Conservation (phyloP, 192 early-diverging fungal species). For the Chytriomyces confervae region DNA sequence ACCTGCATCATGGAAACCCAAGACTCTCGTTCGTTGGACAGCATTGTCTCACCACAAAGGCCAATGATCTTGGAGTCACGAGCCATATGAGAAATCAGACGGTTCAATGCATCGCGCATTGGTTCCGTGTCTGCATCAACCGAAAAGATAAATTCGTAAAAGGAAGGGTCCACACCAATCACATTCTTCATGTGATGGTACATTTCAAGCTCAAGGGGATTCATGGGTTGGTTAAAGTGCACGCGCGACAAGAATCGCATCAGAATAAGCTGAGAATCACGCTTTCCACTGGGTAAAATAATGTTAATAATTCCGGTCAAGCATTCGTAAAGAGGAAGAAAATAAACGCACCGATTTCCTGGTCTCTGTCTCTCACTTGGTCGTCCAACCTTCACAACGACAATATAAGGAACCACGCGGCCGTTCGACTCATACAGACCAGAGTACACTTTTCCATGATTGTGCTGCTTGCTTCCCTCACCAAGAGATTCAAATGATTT, state of each 20-base stretch:
- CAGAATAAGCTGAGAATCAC: constrained; percentile 97
- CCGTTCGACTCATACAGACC: constrained; percentile 93
- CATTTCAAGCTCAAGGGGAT: constrained; percentile 94
- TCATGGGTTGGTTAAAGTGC: constrained; percentile 92
- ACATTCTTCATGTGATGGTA: constrained; percentile 99
- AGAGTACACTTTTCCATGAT: constrained; percentile 96
- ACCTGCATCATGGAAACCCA: constrained; percentile 99
- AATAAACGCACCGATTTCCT: constrained; percentile 81
- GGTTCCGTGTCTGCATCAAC: constrained; percentile 97
- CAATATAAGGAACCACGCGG: constrained; percentile 93
- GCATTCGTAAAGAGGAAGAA: neutral
- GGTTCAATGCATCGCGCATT: constrained; percentile 81
- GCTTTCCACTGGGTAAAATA: constrained; percentile 73
- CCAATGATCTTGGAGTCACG: constrained; percentile 93
- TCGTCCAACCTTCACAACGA: constrained; percentile 94
- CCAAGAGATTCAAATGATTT: constrained; percentile 78
- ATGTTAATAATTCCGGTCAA: neutral
- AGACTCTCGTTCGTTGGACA: constrained; percentile 90
- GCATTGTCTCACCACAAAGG: constrained; percentile 92
- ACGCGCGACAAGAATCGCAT: constrained; percentile 99
- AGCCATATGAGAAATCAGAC: constrained; percentile 88
- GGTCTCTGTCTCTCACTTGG: constrained; percentile 85
- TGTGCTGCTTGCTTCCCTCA: constrained; percentile 84
- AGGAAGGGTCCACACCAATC: constrained; percentile 94
- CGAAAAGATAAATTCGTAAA: constrained; percentile 98